Evolutionary conservation across 768 basidiomycete genomes (phyloP).

Genomic region (Boletus patriciae): DNA sequence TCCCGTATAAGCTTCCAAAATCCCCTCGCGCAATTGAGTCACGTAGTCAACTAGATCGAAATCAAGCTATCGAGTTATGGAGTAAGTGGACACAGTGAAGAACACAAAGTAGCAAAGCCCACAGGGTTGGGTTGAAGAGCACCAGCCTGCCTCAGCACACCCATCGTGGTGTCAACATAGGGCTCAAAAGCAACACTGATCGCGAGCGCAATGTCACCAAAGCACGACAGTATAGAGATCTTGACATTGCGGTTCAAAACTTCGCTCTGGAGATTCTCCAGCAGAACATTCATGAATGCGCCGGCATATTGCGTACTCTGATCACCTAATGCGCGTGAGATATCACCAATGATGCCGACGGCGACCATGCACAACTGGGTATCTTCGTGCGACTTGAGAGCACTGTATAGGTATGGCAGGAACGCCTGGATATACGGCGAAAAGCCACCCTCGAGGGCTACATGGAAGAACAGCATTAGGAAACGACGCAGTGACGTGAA

Average conservation of each 20-base stretch:
- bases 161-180: conserved; percentile 88
- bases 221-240: conserved; percentile 92
- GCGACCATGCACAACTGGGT: conserved; percentile 94
- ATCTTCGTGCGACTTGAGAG: conserved; percentile 91
- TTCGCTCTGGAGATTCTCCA: conserved; percentile 89
- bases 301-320: conserved; percentile 79
- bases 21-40: conserved; percentile 84
- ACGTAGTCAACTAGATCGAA: conserved; percentile 94
- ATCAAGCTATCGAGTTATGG: conserved; percentile 53
- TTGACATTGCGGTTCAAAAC: conserved; percentile 93
- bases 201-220: conserved; percentile 95
- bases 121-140: conserved; percentile 85
- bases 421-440: conserved; percentile 82
- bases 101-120: conserved; percentile 27
- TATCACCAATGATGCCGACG: conserved; percentile 93
- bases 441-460: conserved; percentile 77
- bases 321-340: conserved; percentile 91
- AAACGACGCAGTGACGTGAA: background rate
- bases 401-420: conserved; percentile 82
- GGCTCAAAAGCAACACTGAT: conserved; percentile 85
- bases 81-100: background rate
- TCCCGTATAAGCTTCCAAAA: conserved; percentile 95
- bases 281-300: conserved; percentile 87
- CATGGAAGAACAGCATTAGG: conserved; percentile 4
- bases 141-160: conserved; percentile 88